Conservation (phyloP, 768 basidiomycete species). For the Amanita molliuscula region DNA sequence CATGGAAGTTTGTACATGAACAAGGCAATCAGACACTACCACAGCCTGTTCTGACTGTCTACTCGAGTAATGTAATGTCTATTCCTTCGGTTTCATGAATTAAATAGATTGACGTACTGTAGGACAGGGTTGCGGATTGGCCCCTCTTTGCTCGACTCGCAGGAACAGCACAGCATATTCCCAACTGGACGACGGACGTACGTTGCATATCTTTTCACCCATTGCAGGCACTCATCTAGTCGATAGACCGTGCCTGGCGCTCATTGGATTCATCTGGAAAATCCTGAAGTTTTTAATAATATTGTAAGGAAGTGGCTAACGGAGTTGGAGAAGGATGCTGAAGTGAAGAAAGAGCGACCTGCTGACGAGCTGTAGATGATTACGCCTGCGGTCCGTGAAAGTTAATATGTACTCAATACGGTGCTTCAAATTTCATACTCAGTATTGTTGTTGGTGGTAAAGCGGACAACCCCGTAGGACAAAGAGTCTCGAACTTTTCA, state of each 20-base stretch:
- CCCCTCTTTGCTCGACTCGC: conserved; percentile 19
- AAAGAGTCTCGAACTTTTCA: too few relatives aligned
- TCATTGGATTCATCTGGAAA: conserved; percentile 64
- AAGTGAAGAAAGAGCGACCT: conserved; percentile 12
- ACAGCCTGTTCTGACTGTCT: conserved; percentile 32
- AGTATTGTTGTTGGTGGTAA: too few relatives aligned
- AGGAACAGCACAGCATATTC: conserved; percentile 26
- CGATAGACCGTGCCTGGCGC: conserved; percentile 39
- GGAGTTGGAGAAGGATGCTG: conserved; percentile 8
- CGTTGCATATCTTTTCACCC: not conserved
- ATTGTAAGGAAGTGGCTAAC: conserved; percentile 44
- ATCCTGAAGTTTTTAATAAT: conserved; percentile 39
- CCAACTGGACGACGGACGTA: conserved; percentile 30
- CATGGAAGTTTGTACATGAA: conserved; percentile 27
- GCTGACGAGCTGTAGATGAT: conserved; percentile 1
- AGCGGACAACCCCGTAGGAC: too few relatives aligned
- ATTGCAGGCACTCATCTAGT: not conserved
- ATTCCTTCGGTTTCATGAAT: not conserved
- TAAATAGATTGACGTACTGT: not conserved
- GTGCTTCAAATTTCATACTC: too few relatives aligned
- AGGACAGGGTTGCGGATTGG: conserved; percentile 46
- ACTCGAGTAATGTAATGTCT: conserved; percentile 24
- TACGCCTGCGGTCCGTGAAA: not conserved
- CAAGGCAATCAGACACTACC: conserved; percentile 37
- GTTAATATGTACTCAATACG: not conserved